Conservation (phyloP, 306 rosid genomes). For the Trichosanthes truncata region DNA sequence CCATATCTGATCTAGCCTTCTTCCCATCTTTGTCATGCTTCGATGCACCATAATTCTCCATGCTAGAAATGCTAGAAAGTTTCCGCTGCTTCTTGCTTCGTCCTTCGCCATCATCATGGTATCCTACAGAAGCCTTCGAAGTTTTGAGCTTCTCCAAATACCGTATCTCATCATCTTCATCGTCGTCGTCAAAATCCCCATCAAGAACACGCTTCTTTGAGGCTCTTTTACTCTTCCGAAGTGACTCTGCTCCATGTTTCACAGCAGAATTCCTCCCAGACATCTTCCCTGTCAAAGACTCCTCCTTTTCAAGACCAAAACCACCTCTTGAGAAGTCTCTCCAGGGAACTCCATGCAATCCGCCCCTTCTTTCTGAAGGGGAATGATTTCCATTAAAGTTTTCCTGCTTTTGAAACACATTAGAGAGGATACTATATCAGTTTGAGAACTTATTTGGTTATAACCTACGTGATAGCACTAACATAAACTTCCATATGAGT, state of each 20-base stretch:
- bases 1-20: slow-evolving; percentile 26
- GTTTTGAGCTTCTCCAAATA: slow-evolving; percentile 83
- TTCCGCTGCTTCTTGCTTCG: slow-evolving; percentile 65
- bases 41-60: slow-evolving; percentile 43
- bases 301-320: slow-evolving; percentile 57
- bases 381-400: slow-evolving; percentile 50
- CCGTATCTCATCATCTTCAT: slow-evolving; percentile 79
- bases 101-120: slow-evolving; percentile 64
- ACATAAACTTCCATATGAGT: neutral
- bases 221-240: slow-evolving; percentile 72
- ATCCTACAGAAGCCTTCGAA: slow-evolving; percentile 50
- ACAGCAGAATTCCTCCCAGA: slow-evolving; percentile 36
- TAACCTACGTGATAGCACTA: neutral
- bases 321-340: slow-evolving; percentile 72
- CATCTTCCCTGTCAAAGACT: slow-evolving; percentile 40
- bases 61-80: slow-evolving; percentile 60
- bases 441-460: slow-evolving; percentile 1
- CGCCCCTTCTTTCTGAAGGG: slow-evolving; percentile 43
- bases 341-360: slow-evolving; percentile 89
- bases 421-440: slow-evolving; percentile 14
- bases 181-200: slow-evolving; percentile 57
- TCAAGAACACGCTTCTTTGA: slow-evolving; percentile 66
- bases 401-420: slow-evolving; percentile 31
- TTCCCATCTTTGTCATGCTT: slow-evolving; percentile 31
- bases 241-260: slow-evolving; percentile 56